Percentiles rank a stretch among this genome's conserved stretches.
Evolutionary conservation across 306 rosid species (phyloP).

Genomic region (Prunus salicina): DNA sequence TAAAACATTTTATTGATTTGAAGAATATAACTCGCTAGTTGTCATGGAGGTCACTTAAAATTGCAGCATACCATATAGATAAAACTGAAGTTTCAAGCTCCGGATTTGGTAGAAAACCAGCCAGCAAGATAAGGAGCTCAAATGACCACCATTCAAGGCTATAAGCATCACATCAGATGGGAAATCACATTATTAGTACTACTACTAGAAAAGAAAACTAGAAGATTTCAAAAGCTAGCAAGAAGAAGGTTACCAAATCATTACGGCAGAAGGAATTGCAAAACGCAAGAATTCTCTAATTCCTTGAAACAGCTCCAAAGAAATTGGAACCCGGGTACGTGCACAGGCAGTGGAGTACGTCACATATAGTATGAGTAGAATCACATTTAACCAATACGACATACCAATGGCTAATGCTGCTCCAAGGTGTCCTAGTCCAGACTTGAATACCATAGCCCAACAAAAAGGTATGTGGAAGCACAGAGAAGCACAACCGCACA

Average conservation of each 20-base stretch:
- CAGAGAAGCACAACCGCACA: constrained; percentile 41
- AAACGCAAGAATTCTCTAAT: constrained; percentile 54
- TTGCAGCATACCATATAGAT: constrained; percentile 54
- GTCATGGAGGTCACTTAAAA: not conserved
- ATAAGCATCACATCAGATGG: not conserved
- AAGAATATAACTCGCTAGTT: not conserved
- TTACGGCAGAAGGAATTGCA: constrained; percentile 70
- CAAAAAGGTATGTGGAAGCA: constrained; percentile 53
- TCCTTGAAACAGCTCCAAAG: constrained; percentile 53
- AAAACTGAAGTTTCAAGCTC: constrained; percentile 79
- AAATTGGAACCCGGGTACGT: constrained; percentile 44
- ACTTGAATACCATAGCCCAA: constrained; percentile 68
- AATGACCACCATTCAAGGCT: constrained; percentile 78
- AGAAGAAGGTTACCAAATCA: constrained; percentile 53
- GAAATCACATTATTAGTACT: not conserved
- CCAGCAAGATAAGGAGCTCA: constrained; percentile 54
- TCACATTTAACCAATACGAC: constrained; percentile 65
- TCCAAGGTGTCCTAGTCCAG: constrained; percentile 48
- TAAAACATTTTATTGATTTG: not conserved
- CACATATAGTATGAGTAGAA: constrained; percentile 53
- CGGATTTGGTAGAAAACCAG: constrained; percentile 82
- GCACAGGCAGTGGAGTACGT: constrained; percentile 38
- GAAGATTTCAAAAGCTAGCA: too few species aligned
- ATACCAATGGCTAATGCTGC: constrained; percentile 69
- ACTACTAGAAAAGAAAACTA: not conserved